These are phyloP conservation scores for Ophiostoma australiae DNA, from an alignment of 2,329 filamentous ascomycete species.

Conservation along the genomic window DNA sequence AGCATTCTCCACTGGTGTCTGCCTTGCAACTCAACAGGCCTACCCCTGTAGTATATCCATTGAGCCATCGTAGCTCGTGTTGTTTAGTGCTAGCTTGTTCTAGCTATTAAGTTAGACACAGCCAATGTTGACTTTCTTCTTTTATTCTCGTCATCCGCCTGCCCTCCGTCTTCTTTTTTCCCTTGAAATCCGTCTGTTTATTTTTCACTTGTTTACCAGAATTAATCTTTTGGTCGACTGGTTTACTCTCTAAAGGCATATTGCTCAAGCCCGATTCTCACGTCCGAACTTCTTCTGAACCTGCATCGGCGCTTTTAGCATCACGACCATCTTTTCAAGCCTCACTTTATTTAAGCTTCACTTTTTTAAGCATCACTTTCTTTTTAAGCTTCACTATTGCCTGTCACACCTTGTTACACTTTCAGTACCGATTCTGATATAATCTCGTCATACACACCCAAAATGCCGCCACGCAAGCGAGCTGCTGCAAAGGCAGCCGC, in stretches of 20 bases:
- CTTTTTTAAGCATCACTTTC: too few relatives aligned
- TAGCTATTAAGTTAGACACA: not conserved
- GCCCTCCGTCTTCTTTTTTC: not conserved
- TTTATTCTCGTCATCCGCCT: not conserved
- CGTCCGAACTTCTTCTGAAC: not conserved
- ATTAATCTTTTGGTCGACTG: too few relatives aligned
- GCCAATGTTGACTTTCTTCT: not conserved
- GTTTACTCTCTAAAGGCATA: too few relatives aligned
- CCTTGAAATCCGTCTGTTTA: not conserved
- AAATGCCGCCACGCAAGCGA: slow-evolving; percentile 25
- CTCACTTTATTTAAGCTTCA: not conserved
- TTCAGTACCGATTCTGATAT: not conserved
- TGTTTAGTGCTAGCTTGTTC: not conserved
- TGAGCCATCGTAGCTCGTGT: not conserved
- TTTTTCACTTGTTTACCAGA: too few relatives aligned
- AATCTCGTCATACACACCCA: not conserved
- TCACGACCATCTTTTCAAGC: not conserved
- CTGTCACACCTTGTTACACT: too few relatives aligned
- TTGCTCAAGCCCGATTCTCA: not conserved
- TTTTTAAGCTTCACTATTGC: too few relatives aligned
- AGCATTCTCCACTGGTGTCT: slow-evolving; percentile 4
- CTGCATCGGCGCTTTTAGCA: not conserved
- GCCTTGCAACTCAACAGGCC: not conserved
- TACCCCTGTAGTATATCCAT: not conserved
- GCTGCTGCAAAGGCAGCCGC: slow-evolving; percentile 9